phyloP scores from a whole-genome alignment of 805 yeast species.

The Danielia oregonensis region DNA sequence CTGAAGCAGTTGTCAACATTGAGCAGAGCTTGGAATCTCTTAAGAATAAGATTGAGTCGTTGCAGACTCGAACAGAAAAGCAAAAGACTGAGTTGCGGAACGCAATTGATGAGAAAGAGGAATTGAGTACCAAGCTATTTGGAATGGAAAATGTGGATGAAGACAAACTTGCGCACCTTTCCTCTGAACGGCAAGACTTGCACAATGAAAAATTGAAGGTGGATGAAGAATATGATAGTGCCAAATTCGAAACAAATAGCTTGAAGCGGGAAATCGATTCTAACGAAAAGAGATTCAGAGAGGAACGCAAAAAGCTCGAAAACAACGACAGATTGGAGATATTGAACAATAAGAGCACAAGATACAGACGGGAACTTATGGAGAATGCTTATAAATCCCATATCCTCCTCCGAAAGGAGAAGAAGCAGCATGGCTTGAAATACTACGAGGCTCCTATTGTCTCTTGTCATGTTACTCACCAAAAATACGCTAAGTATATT shows the following conservation, averaged over 20 bases:
- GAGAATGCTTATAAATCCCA: slow-evolving; percentile 41
- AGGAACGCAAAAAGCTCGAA: slow-evolving; percentile 13
- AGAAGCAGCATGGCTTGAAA: slow-evolving; percentile 36
- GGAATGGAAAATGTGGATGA: slow-evolving; percentile 8
- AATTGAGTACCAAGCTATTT: slow-evolving; percentile 4
- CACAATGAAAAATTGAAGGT: slow-evolving; percentile 23
- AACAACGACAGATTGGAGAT: slow-evolving; percentile 48
- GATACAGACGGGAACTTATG: slow-evolving; percentile 30
- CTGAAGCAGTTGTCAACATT: slow-evolving; percentile 3
- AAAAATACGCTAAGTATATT: slow-evolving; percentile 49
- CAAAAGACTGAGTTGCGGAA: slow-evolving; percentile 12
- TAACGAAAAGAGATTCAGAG: slow-evolving; percentile 8
- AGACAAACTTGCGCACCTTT: slow-evolving; percentile 4
- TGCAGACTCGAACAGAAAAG: slow-evolving; percentile 10
- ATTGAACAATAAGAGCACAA: slow-evolving; percentile 30
- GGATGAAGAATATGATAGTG: slow-evolving; percentile 19
- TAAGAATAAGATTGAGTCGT: slow-evolving; percentile 10
- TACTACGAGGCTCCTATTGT: slow-evolving; percentile 76
- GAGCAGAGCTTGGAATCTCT: slow-evolving; percentile 1
- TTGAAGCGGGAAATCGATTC: slow-evolving; percentile 7
- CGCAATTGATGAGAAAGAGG: slow-evolving; percentile 9
- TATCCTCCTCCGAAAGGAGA: slow-evolving; percentile 28
- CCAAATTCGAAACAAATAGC: slow-evolving; percentile 5
- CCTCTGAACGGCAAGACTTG: slow-evolving; percentile 7
- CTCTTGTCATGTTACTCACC: slow-evolving; percentile 52